phyloP scores from a whole-genome alignment of 2,329 filamentous ascomycete genomes.

The Aplosporella prunicola region DNA sequence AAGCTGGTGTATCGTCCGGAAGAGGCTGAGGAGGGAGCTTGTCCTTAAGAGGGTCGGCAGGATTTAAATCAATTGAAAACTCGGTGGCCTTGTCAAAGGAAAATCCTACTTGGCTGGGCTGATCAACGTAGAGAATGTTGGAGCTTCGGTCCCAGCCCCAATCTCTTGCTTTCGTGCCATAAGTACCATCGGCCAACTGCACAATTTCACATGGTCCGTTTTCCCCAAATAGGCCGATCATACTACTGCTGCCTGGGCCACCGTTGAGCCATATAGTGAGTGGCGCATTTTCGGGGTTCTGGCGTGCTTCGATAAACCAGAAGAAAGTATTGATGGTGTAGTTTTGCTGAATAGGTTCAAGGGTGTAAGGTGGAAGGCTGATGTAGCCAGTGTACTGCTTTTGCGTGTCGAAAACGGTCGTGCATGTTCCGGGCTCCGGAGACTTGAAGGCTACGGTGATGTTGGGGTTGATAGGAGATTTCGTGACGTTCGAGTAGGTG shows the following conservation, averaged over 20 bases:
- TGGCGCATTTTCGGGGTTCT: conserved; percentile 41
- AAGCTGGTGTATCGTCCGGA: conserved; percentile 27
- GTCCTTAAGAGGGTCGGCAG: conserved; percentile 29
- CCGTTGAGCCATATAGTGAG: conserved; percentile 56
- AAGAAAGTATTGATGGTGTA: conserved; percentile 57
- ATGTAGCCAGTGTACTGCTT: conserved; percentile 66
- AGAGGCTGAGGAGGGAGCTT: conserved; percentile 30
- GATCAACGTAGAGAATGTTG: conserved; percentile 50
- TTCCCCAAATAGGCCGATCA: conserved; percentile 55
- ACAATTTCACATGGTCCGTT: conserved; percentile 42
- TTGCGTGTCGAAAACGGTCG: conserved; percentile 54
- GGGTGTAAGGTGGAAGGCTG: conserved; percentile 44
- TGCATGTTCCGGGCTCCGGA: conserved; percentile 51
- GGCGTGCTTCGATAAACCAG: conserved; percentile 53
- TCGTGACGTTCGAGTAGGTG: conserved; percentile 43
- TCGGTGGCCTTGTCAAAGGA: conserved; percentile 58
- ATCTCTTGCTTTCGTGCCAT: conserved; percentile 48
- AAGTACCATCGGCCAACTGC: conserved; percentile 34
- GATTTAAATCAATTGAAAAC: conserved; percentile 23
- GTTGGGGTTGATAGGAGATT: conserved; percentile 52
- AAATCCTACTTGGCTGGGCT: conserved; percentile 63
- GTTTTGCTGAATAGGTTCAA: conserved; percentile 39
- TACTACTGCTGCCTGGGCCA: conserved; percentile 55
- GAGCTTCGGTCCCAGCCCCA: conserved; percentile 58
- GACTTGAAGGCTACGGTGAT: conserved; percentile 61